Conservation (phyloP, 2,329 filamentous ascomycete genomes). For the Trichoderma hamatum region DNA sequence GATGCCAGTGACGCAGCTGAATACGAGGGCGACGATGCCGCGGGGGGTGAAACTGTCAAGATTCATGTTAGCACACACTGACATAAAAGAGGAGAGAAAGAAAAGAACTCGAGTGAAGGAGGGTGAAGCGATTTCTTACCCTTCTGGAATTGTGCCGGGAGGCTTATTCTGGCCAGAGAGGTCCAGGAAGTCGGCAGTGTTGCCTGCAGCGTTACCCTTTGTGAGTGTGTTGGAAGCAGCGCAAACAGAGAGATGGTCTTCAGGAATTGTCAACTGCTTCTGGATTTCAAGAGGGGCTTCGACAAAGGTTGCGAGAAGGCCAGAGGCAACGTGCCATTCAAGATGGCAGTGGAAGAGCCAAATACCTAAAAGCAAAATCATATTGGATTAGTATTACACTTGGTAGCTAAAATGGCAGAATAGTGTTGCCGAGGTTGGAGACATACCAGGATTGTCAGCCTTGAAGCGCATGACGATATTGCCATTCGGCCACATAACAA, state of each 20-base stretch:
- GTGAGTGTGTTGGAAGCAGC: slow-evolving; percentile 52
- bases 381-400: not conserved
- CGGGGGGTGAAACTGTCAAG: slow-evolving; percentile 62
- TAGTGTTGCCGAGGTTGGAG: not conserved
- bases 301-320: slow-evolving; percentile 66
- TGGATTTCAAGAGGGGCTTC: slow-evolving; percentile 68
- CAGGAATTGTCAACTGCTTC: slow-evolving; percentile 60
- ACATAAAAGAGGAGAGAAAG: not conserved
- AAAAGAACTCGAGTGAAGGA: not conserved
- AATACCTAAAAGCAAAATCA: slow-evolving; percentile 45
- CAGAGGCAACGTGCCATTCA: slow-evolving; percentile 73
- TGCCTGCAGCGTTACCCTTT: slow-evolving; percentile 74
- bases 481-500: slow-evolving; percentile 66
- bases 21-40: slow-evolving; percentile 74
- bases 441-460: slow-evolving; percentile 64
- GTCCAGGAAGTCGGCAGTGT: slow-evolving; percentile 65
- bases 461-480: slow-evolving; percentile 70
- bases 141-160: slow-evolving; percentile 61
- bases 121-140: slow-evolving; percentile 44
- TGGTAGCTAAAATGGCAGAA: not conserved
- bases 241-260: slow-evolving; percentile 62
- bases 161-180: slow-evolving; percentile 62
- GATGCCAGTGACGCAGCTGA: slow-evolving; percentile 70
- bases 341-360: slow-evolving; percentile 83
- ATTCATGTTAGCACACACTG: not conserved